Evolutionary conservation across 164 flowering plant genomes (phyloP), one percentile per base, ranked within the genome.

Genomic region (Echeveria elegans): DNA sequence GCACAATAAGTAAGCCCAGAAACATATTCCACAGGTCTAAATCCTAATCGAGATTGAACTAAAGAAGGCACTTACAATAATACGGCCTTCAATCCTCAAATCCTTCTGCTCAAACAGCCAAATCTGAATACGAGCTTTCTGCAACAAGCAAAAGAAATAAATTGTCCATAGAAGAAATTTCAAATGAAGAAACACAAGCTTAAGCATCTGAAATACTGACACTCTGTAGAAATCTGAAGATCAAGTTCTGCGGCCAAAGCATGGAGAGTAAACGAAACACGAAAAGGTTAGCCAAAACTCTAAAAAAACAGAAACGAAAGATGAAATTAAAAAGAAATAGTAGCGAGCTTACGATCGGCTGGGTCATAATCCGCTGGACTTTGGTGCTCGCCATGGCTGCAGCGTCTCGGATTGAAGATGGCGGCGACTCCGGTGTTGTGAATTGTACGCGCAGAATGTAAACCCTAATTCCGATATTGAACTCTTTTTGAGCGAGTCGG

Each of bases 361-460:
- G 98, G 79, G 98, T 92, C 98, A 92, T 92, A 64, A 92, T 90
- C 80, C 95, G 75, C 77, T 90, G 98, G 30, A 92, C 98, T 77
- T 85, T 88, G 69, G 97, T 88, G 79, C 87, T 86, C 83, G 98
- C 96, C 98, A 92, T 89, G 78, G 92, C 85, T 85, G 86, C 85
- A 41, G 52, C 56, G 23, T n/a, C 48, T 43, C 16, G 14, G 48
- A 10, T 43, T 5, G 10, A 43, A n/a, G n/a, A n/a, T n/a, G n/a
- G n/a, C n/a, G n/a, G n/a, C n/a, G n/a, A n/a, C n/a, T n/a, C n/a
- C n/a, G n/a, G n/a, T n/a, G n/a, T n/a, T n/a, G n/a, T n/a, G n/a
- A n/a, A n/a, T n/a, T n/a, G n/a, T n/a, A n/a, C n/a, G n/a, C n/a
- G n/a, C n/a, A n/a, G n/a, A n/a, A n/a, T n/a, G n/a, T n/a, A n/a